Percentiles rank a stretch among this genome's conserved stretches.
Conservation (phyloP, 305 asterid species). For the Fraxinus platypoda region DNA sequence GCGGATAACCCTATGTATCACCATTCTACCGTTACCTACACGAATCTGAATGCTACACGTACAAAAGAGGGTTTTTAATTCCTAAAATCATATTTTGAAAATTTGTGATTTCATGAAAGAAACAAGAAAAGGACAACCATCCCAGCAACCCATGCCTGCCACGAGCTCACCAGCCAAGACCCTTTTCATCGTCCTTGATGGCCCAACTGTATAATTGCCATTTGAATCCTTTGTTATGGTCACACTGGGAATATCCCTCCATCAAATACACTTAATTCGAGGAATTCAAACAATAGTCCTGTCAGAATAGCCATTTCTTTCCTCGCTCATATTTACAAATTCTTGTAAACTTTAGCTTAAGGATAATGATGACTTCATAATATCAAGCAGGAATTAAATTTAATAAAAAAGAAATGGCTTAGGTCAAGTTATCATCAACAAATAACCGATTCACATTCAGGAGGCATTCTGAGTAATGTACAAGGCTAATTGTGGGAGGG, state of each 20-base stretch:
- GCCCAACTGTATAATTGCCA: background rate
- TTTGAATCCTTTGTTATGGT: background rate
- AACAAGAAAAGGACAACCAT: background rate
- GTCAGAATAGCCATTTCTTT: background rate
- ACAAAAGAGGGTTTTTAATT: background rate
- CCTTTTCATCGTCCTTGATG: background rate
- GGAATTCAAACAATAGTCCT: background rate
- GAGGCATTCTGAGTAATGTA: background rate
- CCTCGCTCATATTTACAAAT: background rate
- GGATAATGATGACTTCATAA: background rate
- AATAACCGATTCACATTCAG: background rate
- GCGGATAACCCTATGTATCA: background rate
- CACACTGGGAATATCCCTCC: background rate
- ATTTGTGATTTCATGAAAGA: background rate
- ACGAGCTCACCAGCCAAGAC: background rate
- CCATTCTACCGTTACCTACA: background rate
- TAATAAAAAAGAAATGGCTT: background rate
- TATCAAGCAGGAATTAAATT: background rate
- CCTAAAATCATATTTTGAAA: background rate
- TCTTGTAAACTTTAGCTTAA: background rate
- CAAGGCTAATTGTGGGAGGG: background rate
- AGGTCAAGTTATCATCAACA: background rate
- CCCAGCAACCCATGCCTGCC: background rate
- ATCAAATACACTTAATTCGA: background rate
- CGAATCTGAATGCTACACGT: background rate